Evolutionary conservation across 495 filamentous ascomycete genomes (phyloP).

Genomic region (Podospora fimiseda): DNA sequence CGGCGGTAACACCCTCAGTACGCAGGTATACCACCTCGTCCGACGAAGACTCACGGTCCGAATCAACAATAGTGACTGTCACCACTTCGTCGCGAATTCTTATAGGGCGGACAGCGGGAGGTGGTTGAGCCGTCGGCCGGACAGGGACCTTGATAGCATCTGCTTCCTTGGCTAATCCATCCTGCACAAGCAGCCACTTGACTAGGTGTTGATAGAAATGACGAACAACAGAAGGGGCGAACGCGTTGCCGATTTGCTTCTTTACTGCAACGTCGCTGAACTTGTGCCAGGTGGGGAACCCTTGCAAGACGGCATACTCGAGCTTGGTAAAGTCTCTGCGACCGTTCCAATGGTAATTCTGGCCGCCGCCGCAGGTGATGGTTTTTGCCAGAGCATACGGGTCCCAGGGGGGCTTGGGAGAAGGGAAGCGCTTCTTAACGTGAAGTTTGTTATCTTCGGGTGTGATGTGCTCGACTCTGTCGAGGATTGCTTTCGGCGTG

Average conservation of each 20-base stretch:
- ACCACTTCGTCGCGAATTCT: not conserved
- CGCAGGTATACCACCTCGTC: no score
- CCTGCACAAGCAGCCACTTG: slow-evolving; percentile 50
- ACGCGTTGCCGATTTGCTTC: slow-evolving; percentile 83
- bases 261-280: slow-evolving; percentile 50
- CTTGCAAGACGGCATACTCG: slow-evolving; percentile 71
- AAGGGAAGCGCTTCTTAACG: slow-evolving; percentile 11
- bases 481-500: slow-evolving; percentile 25
- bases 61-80: not conserved
- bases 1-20: no score
- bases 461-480: slow-evolving; percentile 25
- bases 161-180: slow-evolving; percentile 26
- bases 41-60: not conserved
- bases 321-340: slow-evolving; percentile 58
- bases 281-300: slow-evolving; percentile 59
- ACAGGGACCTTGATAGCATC: not conserved
- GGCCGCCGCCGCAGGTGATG: slow-evolving; percentile 65
- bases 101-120: not conserved
- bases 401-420: slow-evolving; percentile 33
- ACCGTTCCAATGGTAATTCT: slow-evolving; percentile 66
- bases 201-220: slow-evolving; percentile 54
- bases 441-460: slow-evolving; percentile 42
- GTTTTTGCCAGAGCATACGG: slow-evolving; percentile 40
- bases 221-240: slow-evolving; percentile 60
- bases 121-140: not conserved